Evolutionary conservation across 176 grass and related monocot species (phyloP), one percentile per base, ranked within the genome.

Genomic region (Microstegium vimineum): DNA sequence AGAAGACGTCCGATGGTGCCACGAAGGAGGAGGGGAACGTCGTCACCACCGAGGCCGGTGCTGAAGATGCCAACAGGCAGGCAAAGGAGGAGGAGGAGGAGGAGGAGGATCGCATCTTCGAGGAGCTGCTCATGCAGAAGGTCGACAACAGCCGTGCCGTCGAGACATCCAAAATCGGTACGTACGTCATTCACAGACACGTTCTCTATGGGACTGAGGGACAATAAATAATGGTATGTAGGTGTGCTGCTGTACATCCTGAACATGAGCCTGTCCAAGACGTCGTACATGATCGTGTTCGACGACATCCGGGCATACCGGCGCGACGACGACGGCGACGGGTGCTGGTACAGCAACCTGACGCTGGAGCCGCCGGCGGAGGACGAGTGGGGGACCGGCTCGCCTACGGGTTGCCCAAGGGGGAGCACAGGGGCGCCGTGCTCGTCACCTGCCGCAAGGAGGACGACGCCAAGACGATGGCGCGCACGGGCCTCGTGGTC

Each of bases 171-270:
- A 80, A 68, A 7, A 27, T 52, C 45, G 77, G 77, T 51, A n/a
- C n/a, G n/a, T n/a, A n/a, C n/a, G n/a, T n/a, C n/a, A n/a, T n/a
- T n/a, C n/a, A n/a, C n/a, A n/a, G n/a, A n/a, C n/a, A n/a, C n/a
- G n/a, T n/a, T n/a, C n/a, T n/a, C n/a, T n/a, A n/a, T n/a, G n/a
- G n/a, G n/a, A n/a, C n/a, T n/a, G n/a, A n/a, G n/a, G n/a, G n/a
- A n/a, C n/a, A n/a, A n/a, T n/a, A n/a, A n/a, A n/a, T n/a, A n/a
- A n/a, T n/a, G n/a, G n/a, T n/a, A n/a, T n/a, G n/a, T n/a, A n/a
- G n/a, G n/a, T n/a, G 81, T 89, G 82, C 76, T 89, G 47, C 87
- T 89, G 3, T 84, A 69, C 87, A 84, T 89, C 81, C 87, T 89
- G 0, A 34, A 84, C 76, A 20, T 51, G 62, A 40, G 76, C 15